phyloP scores from a whole-genome alignment of 768 basidiomycete genomes.

The Imleria badia region DNA sequence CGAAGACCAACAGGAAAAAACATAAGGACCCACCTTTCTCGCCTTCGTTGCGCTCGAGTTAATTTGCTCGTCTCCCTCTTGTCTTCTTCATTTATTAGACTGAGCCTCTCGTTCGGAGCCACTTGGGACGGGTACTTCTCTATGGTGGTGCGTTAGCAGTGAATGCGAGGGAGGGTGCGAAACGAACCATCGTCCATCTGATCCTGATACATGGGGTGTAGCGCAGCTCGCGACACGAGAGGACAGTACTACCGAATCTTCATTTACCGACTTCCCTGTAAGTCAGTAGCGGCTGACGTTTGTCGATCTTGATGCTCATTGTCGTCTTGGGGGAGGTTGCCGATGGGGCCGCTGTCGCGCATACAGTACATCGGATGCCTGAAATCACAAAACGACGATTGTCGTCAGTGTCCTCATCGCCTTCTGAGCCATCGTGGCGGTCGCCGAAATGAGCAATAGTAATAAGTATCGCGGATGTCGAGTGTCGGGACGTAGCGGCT shows the following conservation, averaged over 20 bases:
- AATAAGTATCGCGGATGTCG: background rate
- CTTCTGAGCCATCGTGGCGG: background rate
- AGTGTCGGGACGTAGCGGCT: background rate
- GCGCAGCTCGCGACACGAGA: conserved; percentile 8
- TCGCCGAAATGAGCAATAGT: background rate
- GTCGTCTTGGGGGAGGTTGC: background rate
- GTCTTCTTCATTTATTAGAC: background rate
- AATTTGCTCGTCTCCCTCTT: background rate
- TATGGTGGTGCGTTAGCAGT: background rate
- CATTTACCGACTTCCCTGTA: background rate
- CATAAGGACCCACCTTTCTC: background rate
- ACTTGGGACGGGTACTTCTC: conserved; percentile 7
- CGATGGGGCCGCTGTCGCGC: background rate
- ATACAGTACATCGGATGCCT: background rate
- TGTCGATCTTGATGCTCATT: background rate
- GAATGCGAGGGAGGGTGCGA: background rate
- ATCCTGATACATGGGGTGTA: background rate
- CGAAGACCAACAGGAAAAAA: no score
- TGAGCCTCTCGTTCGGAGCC: conserved; percentile 4
- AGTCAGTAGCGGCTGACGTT: background rate
- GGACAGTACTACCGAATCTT: background rate
- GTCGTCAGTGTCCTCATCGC: background rate
- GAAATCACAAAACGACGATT: background rate
- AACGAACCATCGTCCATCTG: conserved; percentile 8
- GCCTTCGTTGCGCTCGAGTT: background rate